These are phyloP conservation scores for Debaryomyces nepalensis DNA, from an alignment of 1,139 yeast species.

Conservation along the genomic window DNA sequence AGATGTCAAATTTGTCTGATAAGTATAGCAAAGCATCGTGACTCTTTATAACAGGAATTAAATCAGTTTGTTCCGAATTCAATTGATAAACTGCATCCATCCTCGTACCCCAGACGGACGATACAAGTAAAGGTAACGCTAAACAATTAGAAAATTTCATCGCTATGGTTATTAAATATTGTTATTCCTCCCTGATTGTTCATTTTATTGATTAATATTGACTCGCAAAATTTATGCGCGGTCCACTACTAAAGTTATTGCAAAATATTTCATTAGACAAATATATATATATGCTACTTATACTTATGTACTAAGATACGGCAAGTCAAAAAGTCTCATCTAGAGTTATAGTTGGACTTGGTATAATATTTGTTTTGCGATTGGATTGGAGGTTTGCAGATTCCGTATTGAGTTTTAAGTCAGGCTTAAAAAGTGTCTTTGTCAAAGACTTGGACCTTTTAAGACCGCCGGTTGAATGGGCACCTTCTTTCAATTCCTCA, in stretches of 20 bases:
- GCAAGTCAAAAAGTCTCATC: constrained; percentile 34
- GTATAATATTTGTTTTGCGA: constrained; percentile 21
- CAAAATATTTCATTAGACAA: constrained; percentile 6
- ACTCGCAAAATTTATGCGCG: constrained; percentile 9
- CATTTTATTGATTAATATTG: constrained; percentile 5
- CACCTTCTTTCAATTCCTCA: constrained; percentile 24
- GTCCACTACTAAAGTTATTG: constrained; percentile 10
- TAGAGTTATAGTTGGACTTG: constrained; percentile 47
- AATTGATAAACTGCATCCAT: constrained; percentile 26
- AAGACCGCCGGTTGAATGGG: constrained; percentile 12
- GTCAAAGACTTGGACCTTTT: constrained; percentile 34
- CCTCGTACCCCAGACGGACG: constrained; percentile 13
- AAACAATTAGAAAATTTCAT: constrained; percentile 21
- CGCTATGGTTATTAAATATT: neutral
- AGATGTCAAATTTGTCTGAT: constrained; percentile 47
- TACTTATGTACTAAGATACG: neutral
- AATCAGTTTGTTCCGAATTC: constrained; percentile 13
- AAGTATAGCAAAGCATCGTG: constrained; percentile 36
- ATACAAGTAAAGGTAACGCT: constrained; percentile 17
- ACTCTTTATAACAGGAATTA: constrained; percentile 18
- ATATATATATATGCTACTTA: constrained; percentile 1
- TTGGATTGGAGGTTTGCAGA: constrained; percentile 6
- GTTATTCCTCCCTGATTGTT: constrained; percentile 5
- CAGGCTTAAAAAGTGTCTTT: constrained; percentile 43
- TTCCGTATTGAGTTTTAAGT: constrained; percentile 27